Evolutionary conservation across 2,329 filamentous ascomycete genomes (phyloP).

Genomic region (Blumeria graminis): DNA sequence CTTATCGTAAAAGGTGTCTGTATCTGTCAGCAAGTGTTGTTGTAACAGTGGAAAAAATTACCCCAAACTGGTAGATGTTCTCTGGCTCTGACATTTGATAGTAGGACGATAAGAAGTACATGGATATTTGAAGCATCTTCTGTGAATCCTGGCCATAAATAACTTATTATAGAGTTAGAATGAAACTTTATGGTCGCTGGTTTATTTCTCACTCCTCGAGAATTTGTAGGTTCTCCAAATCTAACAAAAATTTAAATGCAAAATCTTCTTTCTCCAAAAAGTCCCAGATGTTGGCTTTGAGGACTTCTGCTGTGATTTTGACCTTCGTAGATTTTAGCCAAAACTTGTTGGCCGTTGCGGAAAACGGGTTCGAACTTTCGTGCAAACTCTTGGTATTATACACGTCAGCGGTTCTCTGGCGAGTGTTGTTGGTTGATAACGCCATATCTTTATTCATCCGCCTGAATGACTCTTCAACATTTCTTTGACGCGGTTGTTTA

Average conservation of each 20-base stretch:
- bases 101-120: slow-evolving; percentile 61
- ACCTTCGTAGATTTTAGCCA: slow-evolving; percentile 54
- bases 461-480: too few species aligned
- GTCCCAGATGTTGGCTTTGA: slow-evolving; percentile 81
- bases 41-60: slow-evolving; percentile 13
- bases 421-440: too few species aligned
- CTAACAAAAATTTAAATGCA: slow-evolving; percentile 48
- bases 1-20: slow-evolving; percentile 51
- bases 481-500: not conserved
- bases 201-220: slow-evolving; percentile 45
- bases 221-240: slow-evolving; percentile 74
- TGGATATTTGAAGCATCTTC: slow-evolving; percentile 82
- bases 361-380: slow-evolving; percentile 47
- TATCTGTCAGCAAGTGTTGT: slow-evolving; percentile 2
- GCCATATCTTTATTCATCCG: too few species aligned
- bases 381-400: slow-evolving; percentile 21
- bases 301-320: slow-evolving; percentile 53
- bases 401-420: slow-evolving; percentile 24
- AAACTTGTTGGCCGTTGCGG: slow-evolving; percentile 56
- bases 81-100: slow-evolving; percentile 69
- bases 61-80: slow-evolving; percentile 77
- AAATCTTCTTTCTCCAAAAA: slow-evolving; percentile 63
- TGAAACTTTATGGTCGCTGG: not conserved
- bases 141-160: slow-evolving; percentile 81
- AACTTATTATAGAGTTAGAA: slow-evolving; percentile 27